Evolutionary conservation across 169 alveolate species (phyloP).

Genomic region (Eimeria falciformis): DNA sequence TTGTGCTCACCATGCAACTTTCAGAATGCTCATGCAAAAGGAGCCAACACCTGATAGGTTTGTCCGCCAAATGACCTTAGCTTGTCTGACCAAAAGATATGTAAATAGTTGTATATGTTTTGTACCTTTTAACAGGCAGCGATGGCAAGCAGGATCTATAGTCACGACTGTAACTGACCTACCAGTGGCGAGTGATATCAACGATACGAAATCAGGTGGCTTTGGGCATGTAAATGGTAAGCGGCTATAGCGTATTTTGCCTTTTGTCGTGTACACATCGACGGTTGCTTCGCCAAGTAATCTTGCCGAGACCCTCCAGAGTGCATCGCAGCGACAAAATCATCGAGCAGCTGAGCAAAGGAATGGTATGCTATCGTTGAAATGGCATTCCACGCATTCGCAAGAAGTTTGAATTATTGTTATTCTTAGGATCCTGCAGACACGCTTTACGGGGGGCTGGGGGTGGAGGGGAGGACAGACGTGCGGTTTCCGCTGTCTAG

Average conservation of each 20-base stretch:
- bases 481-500: not conserved
- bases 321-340: conserved; percentile 72
- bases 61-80: not conserved
- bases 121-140: conserved; percentile 26
- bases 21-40: conserved; percentile 35
- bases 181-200: conserved; percentile 73
- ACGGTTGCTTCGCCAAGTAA: conserved; percentile 50
- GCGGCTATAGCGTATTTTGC: not conserved
- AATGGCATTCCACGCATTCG: not conserved
- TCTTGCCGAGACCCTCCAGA: conserved; percentile 78
- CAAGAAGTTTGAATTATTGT: not conserved
- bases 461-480: conserved; percentile 36
- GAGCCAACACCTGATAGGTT: conserved; percentile 28
- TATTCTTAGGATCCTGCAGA: conserved; percentile 13
- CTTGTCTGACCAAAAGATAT: not conserved
- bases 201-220: conserved; percentile 70
- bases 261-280: not conserved
- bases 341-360: conserved; percentile 65
- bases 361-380: conserved; percentile 16
- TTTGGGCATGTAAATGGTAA: conserved; percentile 77
- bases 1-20: not conserved
- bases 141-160: conserved; percentile 76
- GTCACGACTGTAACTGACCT: conserved; percentile 68
- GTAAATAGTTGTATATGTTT: not conserved
- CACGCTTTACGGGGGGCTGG: conserved; percentile 39